A percentile compares a stretch with the other conserved stretches of the same genome.
phyloP scores from a whole-genome alignment of 2,329 filamentous ascomycete genomes.

The Colletotrichum shisoi region DNA sequence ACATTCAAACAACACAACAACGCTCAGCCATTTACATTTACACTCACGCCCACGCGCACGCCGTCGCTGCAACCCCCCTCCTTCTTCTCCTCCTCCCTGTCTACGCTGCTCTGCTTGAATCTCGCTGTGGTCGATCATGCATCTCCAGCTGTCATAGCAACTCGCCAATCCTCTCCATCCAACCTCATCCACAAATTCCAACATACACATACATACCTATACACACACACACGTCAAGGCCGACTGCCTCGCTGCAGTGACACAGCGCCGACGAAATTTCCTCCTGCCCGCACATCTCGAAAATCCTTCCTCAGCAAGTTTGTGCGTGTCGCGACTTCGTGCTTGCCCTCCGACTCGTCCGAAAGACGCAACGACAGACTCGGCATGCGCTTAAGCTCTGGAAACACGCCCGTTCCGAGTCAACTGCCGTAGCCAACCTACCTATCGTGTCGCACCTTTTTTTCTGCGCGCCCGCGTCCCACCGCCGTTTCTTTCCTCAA shows the following conservation, averaged over 20 bases:
- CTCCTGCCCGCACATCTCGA: slow-evolving; percentile 5
- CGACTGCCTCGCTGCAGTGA: slow-evolving; percentile 18
- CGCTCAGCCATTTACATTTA: slow-evolving; percentile 16
- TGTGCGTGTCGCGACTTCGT: slow-evolving; percentile 7
- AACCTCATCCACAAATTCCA: slow-evolving; percentile 11
- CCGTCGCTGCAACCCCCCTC: background rate
- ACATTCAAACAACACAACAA: slow-evolving; percentile 33
- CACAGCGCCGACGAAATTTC: slow-evolving; percentile 11
- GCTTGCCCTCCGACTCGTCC: slow-evolving; percentile 2
- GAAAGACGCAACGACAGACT: slow-evolving; percentile 4
- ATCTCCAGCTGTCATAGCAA: slow-evolving; percentile 35
- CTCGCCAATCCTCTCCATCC: slow-evolving; percentile 19
- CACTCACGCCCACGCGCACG: slow-evolving; percentile 4
- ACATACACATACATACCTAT: too few relatives aligned
- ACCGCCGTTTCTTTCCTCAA: slow-evolving; percentile 14
- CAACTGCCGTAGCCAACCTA: slow-evolving; percentile 13
- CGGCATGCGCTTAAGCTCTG: slow-evolving; percentile 31
- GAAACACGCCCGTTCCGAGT: slow-evolving; percentile 15
- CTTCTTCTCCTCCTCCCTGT: background rate
- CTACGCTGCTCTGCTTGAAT: slow-evolving; percentile 1
- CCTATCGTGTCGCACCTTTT: background rate
- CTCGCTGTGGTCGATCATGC: slow-evolving; percentile 27
- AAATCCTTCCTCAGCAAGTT: background rate
- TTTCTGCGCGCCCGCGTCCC: background rate
- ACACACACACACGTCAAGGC: background rate